Evolutionary conservation across 108 stramenopile species (phyloP), one percentile per base, ranked within the genome.

Genomic region (Skeletonema grethae): DNA sequence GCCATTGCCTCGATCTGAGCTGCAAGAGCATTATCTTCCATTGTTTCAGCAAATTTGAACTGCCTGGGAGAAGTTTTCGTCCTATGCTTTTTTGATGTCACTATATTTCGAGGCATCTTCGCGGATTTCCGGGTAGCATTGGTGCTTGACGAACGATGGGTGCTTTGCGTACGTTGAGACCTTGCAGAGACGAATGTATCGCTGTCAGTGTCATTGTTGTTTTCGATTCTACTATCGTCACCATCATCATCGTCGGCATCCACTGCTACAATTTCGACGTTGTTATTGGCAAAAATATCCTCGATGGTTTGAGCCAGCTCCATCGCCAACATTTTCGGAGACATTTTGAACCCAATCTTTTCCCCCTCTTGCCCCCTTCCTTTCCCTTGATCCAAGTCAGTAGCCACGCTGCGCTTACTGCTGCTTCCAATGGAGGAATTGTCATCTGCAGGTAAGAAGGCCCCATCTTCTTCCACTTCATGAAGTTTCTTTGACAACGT

Each of bases 1-100:
- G 79, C 79, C 79, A 80, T 80, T 25, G 79, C 79, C 60, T 80
- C 79, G 59, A 80, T 80, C 53, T 80, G 72, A 41, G 63, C 62
- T 38, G 67, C 71, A 35, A 79, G 41, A 30, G 73, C 72, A 66
- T 80, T 65, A 25, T 80, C 69, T 31, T 79, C 69, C 67, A 31
- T 69, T 20, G 28, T 35, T 60, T 59, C 59, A 29, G 30, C 28
- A 46, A 39, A 43, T 60, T 20, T 57, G 16, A 36, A 34, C 15
- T 36, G 38, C 38, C 56, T 57, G 22, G 22, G n/a, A 22, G 20
- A 8, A 53, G 65, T 63, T 57, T 62, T 25, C 68, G 57, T n/a
- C 24, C 30, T 32, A 7, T 18, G 25, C 57, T 48, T 38, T 38
- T 48, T 38, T 38, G 64, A 7, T 7, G 22, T 22, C 7, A 53